Conservation (phyloP, 345 rosid genomes). For the Rhizophora mangle region DNA sequence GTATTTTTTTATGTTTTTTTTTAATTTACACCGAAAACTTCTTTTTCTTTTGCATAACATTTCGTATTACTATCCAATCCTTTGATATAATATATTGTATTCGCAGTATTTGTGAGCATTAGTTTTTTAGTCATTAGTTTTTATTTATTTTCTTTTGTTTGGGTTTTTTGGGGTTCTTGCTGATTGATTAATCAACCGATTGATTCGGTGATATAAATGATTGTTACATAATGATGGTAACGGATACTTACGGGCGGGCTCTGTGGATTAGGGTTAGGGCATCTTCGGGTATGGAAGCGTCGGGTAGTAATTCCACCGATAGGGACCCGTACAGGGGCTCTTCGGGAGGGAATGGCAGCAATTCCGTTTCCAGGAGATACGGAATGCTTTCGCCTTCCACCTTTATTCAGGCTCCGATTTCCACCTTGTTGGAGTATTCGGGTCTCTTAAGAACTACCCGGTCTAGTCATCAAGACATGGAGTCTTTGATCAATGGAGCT, state of each 20-base stretch:
- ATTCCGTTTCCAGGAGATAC: conserved; percentile 46
- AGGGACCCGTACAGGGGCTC: conserved; percentile 57
- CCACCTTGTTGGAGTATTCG: conserved; percentile 85
- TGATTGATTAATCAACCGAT: conserved; percentile 11
- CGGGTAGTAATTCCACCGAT: conserved; percentile 41
- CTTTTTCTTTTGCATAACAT: too few relatives aligned
- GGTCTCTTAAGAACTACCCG: conserved; percentile 67
- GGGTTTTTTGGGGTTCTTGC: neutral
- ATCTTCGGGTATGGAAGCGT: conserved; percentile 60
- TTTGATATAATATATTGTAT: too few relatives aligned
- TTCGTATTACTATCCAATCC: too few relatives aligned
- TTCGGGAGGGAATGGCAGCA: conserved; percentile 30
- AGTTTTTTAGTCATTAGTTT: neutral
- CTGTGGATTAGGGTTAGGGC: conserved; percentile 52
- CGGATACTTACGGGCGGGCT: conserved; percentile 8
- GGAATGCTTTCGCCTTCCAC: conserved; percentile 69
- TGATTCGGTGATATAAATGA: conserved; percentile 7
- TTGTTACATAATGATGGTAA: neutral
- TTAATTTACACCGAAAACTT: too few relatives aligned
- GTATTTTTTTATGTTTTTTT: neutral
- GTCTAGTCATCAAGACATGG: conserved; percentile 50
- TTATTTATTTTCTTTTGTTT: conserved; percentile 11
- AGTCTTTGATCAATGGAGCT: conserved; percentile 38
- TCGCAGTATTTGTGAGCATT: too few relatives aligned
- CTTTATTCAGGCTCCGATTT: conserved; percentile 83